phyloP scores from a whole-genome alignment of 495 filamentous ascomycete species.

The Penicillium verhagenii region DNA sequence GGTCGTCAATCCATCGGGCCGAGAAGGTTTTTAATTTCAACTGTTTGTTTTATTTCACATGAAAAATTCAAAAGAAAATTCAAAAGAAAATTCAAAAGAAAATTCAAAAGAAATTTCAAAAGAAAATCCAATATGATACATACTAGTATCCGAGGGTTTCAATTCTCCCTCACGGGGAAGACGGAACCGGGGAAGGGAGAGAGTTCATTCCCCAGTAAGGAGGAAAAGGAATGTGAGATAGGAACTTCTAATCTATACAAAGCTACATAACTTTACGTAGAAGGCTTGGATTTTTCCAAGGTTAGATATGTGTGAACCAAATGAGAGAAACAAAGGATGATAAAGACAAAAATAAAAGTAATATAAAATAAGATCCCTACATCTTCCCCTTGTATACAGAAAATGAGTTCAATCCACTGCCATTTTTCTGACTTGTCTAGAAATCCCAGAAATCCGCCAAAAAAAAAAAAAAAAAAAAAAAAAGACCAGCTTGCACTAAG shows the following conservation, averaged over 20 bases:
- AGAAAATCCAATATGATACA: background rate
- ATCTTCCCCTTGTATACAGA: background rate
- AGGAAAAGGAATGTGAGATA: constrained; percentile 13
- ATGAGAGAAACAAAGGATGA: no score
- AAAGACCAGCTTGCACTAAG: no score
- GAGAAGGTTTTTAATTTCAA: constrained; percentile 3
- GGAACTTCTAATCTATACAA: no score
- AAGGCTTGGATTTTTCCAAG: no score
- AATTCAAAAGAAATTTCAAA: background rate
- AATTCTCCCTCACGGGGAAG: background rate
- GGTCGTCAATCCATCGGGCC: constrained; percentile 16
- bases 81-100: no score
- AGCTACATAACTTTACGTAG: no score
- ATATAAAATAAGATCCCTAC: no score
- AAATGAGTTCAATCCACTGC: background rate
- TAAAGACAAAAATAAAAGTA: no score
- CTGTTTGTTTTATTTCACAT: constrained; percentile 20
- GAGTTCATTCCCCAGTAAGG: background rate
- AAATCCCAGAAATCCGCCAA: no score
- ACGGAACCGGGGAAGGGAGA: background rate
- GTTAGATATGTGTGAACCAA: no score
- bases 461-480: no score
- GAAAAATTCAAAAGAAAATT: background rate
- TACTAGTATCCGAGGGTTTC: background rate
- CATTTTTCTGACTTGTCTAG: no score